Evolutionary conservation across 2,329 filamentous ascomycete genomes (phyloP), one percentile per base, ranked within the genome.

Genomic region (Blastomyces parvus): DNA sequence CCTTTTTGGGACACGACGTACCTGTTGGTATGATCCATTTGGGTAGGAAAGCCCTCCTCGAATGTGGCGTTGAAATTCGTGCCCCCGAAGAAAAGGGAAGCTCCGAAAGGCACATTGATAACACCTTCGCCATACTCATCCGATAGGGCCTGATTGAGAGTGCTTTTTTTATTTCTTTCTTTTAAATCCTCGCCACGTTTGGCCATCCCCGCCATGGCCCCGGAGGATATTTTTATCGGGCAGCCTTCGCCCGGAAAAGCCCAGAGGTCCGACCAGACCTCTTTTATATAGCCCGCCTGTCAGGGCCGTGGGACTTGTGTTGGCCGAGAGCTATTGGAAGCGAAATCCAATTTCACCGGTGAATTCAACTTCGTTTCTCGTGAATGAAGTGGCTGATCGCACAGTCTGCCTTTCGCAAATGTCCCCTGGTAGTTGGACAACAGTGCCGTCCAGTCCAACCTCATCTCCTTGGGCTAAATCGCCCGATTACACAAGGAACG

Each of bases 21-120:
- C 87, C 87, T 0, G 84, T 89, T 27, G 86, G 86, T 62, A 83
- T 90, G 78, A 75, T 89, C 14, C 77, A 76, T 38, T 76, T 88
- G 19, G 86, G 86, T 72, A 63, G 68, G 19, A 72, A 68, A 59
- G 68, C 66, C 27, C 69, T 75, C n/a, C 52, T 60, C 52, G 69
- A 68, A 22, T 65, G 64, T 53, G 67, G 67, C 19, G 62, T 70
- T 40, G 68, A 71, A 46, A 71, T 73, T 33, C 67, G 71, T 58
- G 69, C 71, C 17, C 64, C 65, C 33, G 69, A 72, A 22, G 63
- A 65, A 30, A 65, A 69, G 59, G 67, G 66, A 46, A 68, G 67
- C 57, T 65, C 69, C 27, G 67, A 67, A 58, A 69, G 69, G 17
- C 77, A 80, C 61, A 71, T 81, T 25, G 78, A 81, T 66, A 79